These are phyloP conservation scores for Ascochyta viciae-villosae DNA, from an alignment of 2,329 filamentous ascomycete species.

Conservation along the genomic window DNA sequence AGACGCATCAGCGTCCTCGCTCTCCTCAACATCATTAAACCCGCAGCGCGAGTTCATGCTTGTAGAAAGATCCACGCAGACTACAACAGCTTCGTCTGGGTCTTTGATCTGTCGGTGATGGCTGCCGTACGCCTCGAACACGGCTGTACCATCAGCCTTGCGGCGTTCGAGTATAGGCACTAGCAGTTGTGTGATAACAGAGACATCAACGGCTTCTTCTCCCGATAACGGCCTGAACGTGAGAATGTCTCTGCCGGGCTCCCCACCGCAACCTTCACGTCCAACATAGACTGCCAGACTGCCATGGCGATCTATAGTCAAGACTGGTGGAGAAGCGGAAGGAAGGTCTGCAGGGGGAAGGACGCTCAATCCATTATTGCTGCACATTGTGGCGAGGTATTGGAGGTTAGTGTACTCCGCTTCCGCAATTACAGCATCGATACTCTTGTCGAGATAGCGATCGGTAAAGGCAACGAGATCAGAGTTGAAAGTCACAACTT, in stretches of 20 bases:
- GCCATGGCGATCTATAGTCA: conserved; percentile 47
- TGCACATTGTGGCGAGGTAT: conserved; percentile 41
- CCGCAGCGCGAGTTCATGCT: conserved; percentile 42
- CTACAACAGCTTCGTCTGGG: conserved; percentile 47
- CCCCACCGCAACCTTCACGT: conserved; percentile 38
- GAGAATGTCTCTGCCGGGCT: conserved; percentile 40
- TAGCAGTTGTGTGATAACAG: conserved; percentile 46
- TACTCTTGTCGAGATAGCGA: conserved; percentile 23
- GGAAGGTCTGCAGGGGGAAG: conserved; percentile 35
- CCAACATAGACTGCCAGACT: conserved; percentile 48
- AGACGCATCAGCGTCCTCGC: conserved; percentile 13
- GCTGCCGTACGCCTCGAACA: conserved; percentile 46
- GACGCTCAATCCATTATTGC: conserved; percentile 40
- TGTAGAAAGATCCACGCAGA: conserved; percentile 45
- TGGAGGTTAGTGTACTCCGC: conserved; percentile 34
- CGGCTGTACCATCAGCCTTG: conserved; percentile 40
- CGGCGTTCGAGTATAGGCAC: conserved; percentile 42
- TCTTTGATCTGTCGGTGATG: conserved; percentile 31
- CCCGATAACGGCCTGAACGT: conserved; percentile 43
- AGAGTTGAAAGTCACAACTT: conserved; percentile 32
- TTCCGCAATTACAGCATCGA: conserved; percentile 18
- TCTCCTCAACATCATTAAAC: conserved; percentile 39
- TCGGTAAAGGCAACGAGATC: conserved; percentile 16
- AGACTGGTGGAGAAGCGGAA: conserved; percentile 37
- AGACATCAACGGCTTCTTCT: conserved; percentile 42